phyloP scores from a whole-genome alignment of 2,329 filamentous ascomycete species.

The Alternaria sp. region DNA sequence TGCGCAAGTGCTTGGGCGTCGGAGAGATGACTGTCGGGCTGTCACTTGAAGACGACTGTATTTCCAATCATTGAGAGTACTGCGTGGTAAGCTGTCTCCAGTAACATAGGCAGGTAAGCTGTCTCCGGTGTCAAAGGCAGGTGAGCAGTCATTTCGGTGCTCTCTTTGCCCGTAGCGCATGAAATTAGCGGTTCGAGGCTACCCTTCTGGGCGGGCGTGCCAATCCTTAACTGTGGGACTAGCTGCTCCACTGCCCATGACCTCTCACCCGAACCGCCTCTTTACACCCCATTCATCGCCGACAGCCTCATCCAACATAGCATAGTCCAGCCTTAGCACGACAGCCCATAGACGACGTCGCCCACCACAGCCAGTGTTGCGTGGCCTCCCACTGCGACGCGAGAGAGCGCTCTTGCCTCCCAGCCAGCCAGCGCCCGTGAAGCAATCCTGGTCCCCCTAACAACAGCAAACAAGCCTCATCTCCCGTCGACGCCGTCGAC shows the following conservation, averaged over 20 bases:
- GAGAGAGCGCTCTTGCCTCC: constrained; percentile 15
- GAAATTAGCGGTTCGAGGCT: constrained; percentile 25
- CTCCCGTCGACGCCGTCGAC: constrained; percentile 20
- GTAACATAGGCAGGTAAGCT: too few species aligned
- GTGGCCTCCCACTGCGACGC: constrained; percentile 20
- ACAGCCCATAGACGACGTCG: constrained; percentile 1
- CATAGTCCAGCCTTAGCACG: constrained; percentile 23
- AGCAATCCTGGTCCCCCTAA: constrained; percentile 39
- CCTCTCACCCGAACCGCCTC: constrained; percentile 29
- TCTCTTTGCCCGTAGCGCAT: constrained; percentile 14
- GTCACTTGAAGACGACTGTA: too few species aligned
- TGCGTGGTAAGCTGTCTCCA: too few species aligned
- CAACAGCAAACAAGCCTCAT: constrained; percentile 44
- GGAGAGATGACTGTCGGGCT: background rate
- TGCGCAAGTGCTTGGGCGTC: background rate
- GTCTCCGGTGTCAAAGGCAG: too few species aligned
- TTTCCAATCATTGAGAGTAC: too few species aligned
- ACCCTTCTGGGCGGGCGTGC: constrained; percentile 16
- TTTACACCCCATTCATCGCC: constrained; percentile 33
- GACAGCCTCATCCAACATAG: constrained; percentile 42
- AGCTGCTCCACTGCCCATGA: constrained; percentile 29
- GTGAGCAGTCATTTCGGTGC: background rate
- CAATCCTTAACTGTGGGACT: constrained; percentile 11
- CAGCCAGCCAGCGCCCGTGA: constrained; percentile 18
- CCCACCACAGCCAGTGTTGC: constrained; percentile 9